phyloP scores from a whole-genome alignment of 2,329 filamentous ascomycete genomes.

The Passalora sequoiae region DNA sequence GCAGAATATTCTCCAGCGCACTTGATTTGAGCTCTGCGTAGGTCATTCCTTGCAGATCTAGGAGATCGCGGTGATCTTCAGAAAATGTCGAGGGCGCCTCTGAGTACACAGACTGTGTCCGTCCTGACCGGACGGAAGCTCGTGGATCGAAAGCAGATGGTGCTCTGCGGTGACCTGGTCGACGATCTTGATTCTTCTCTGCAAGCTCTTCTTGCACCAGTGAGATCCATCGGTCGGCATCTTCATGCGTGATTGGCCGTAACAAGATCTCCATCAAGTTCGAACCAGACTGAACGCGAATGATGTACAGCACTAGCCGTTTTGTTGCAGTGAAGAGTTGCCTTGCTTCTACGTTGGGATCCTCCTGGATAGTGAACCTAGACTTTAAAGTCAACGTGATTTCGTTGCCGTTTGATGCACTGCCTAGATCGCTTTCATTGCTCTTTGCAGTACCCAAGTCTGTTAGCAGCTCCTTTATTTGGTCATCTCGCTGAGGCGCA shows the following conservation, averaged over 20 bases:
- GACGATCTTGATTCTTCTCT: constrained; percentile 36
- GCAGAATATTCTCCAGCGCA: constrained; percentile 88
- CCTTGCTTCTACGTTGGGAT: constrained; percentile 89
- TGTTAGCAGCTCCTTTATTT: constrained; percentile 83
- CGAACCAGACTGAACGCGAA: constrained; percentile 84
- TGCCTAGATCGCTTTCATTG: constrained; percentile 71
- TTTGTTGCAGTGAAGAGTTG: constrained; percentile 97
- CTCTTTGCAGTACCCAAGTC: constrained; percentile 94
- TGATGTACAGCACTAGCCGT: constrained; percentile 93
- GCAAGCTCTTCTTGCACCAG: constrained; percentile 77
- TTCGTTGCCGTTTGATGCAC: constrained; percentile 31
- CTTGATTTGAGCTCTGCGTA: constrained; percentile 91
- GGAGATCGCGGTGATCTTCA: constrained; percentile 47
- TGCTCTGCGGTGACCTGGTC: constrained; percentile 19
- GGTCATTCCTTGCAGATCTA: constrained; percentile 82
- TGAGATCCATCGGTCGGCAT: constrained; percentile 80
- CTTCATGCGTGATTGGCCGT: constrained; percentile 78
- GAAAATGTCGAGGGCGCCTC: constrained; percentile 36
- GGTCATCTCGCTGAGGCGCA: constrained; percentile 76
- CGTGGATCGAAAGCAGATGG: constrained; percentile 31
- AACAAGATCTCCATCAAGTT: constrained; percentile 95
- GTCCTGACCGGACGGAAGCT: constrained; percentile 27
- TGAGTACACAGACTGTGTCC: constrained; percentile 37
- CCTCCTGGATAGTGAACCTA: constrained; percentile 43
- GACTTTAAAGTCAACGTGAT: constrained; percentile 35